phyloP scores from a whole-genome alignment of 208 protist genomes.

The Wallacemonas sp. region DNA sequence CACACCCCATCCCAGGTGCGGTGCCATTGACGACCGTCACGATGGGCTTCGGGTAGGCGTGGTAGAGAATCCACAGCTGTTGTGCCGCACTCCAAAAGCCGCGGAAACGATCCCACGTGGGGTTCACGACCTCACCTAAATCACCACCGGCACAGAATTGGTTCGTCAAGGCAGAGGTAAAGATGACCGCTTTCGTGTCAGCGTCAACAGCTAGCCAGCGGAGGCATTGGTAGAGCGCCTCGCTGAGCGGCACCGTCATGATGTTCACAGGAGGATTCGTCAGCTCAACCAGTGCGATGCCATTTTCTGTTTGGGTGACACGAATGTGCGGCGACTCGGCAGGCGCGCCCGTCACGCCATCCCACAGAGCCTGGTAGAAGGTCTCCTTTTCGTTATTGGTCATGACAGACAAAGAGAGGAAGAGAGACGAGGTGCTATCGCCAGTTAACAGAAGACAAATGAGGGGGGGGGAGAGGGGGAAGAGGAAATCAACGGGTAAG shows the following conservation, averaged over 20 bases:
- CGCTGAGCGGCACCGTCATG: constrained; percentile 29
- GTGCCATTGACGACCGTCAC: constrained; percentile 43
- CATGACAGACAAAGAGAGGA: no score
- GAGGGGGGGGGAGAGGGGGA: neutral
- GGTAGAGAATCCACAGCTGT: constrained; percentile 46
- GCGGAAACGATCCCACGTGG: constrained; percentile 32
- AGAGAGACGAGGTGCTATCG: no score
- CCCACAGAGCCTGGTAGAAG: neutral
- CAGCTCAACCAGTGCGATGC: constrained; percentile 32
- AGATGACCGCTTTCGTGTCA: constrained; percentile 29
- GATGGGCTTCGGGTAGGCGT: constrained; percentile 42
- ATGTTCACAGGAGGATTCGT: constrained; percentile 35
- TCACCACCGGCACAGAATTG: constrained; percentile 58
- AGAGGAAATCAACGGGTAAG: neutral
- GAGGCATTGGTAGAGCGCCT: constrained; percentile 42
- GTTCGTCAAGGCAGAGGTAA: constrained; percentile 39
- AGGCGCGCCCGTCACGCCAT: constrained; percentile 13
- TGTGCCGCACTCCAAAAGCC: constrained; percentile 45
- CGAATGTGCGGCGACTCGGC: constrained; percentile 29
- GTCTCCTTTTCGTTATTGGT: neutral
- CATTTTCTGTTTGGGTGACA: constrained; percentile 25
- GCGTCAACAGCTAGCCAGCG: constrained; percentile 41
- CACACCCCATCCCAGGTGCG: constrained; percentile 45
- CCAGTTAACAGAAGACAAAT: neutral
- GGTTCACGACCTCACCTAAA: constrained; percentile 41